Evolutionary conservation across 2,329 filamentous ascomycete genomes (phyloP).

Genomic region (Hypoxylon sp.): DNA sequence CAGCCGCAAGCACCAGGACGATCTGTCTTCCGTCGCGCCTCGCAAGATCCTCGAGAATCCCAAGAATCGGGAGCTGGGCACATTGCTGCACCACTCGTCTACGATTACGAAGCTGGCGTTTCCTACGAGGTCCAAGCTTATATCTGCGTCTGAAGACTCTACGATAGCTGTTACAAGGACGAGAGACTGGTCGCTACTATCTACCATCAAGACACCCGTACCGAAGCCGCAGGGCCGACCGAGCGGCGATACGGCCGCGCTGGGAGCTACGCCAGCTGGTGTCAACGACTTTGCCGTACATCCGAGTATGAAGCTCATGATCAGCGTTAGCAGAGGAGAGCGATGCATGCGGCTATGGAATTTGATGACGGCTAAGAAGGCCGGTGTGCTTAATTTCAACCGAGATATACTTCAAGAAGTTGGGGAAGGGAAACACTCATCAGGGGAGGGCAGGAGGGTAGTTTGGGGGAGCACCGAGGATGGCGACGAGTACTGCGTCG

Average conservation of each 20-base stretch:
- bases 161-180: slow-evolving; percentile 89
- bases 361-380: slow-evolving; percentile 94
- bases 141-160: slow-evolving; percentile 91
- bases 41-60: slow-evolving; percentile 86
- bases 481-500: slow-evolving; percentile 86
- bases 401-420: slow-evolving; percentile 79
- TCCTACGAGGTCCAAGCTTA: slow-evolving; percentile 86
- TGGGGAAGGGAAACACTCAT: slow-evolving; percentile 81
- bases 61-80: slow-evolving; percentile 89
- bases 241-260: slow-evolving; percentile 88
- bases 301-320: slow-evolving; percentile 96
- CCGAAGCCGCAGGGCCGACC: slow-evolving; percentile 85
- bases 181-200: slow-evolving; percentile 90
- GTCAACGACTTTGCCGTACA: slow-evolving; percentile 97
- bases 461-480: slow-evolving; percentile 81
- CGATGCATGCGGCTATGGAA: slow-evolving; percentile 96
- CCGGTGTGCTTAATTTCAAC: slow-evolving; percentile 89
- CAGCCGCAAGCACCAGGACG: slow-evolving; percentile 68
- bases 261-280: slow-evolving; percentile 85
- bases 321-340: slow-evolving; percentile 91
- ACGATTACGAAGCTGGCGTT: slow-evolving; percentile 86
- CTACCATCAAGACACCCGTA: slow-evolving; percentile 88
- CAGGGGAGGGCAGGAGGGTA: slow-evolving; percentile 86
- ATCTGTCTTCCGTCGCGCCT: slow-evolving; percentile 77
- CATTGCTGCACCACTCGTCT: slow-evolving; percentile 87